Evolutionary conservation across 352 stramenopile species (phyloP), one percentile per base, ranked within the genome.

Genomic region (Elongisporangium senticosum): DNA sequence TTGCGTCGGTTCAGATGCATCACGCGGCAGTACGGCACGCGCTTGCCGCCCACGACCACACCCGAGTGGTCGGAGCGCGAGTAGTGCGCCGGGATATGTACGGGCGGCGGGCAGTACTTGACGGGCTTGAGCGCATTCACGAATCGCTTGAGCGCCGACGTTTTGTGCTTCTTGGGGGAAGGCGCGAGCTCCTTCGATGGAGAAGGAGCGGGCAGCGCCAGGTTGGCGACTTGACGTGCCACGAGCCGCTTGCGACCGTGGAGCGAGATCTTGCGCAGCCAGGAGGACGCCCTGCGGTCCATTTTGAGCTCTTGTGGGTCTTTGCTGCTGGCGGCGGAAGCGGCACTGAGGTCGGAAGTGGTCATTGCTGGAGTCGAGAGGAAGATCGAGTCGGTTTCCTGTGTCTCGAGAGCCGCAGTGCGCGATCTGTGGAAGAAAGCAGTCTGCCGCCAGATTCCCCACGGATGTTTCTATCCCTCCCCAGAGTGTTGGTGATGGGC

Each of bases 1-100:
- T 43, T 43, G 33, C 68, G 56, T 5, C 59, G 59, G 26, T 75
- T 68, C 4, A 62, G 49, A 26, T 72, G 71, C 68, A 75, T 75
- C 1, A 57, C 53, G 2, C 68, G 53, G 10, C 63, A 75, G 59
- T 69, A 75, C 0, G 65, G 65, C 17, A 73, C 68, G 19, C 62
- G 58, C 7, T 54, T 15, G 51, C 65, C 68, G 3, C 65, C 57
- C 8, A 75, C 68, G 7, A 72, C 22, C 7, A 71, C 62, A 17
- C 68, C 65, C 14, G 64, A 65, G 62, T 75, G 68, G 22, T 71
- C 54, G 19, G 62, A 62, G 37, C 64, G 61, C 19, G 59, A 53
- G 56, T 75, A 75, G 13, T 62, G 52, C 11, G 68, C 63, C 5
- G 68, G 68, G 49, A 75, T 71, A 48, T 75, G 71, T 52, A 75